A percentile compares a stretch with the other conserved stretches of the same genome.
Evolutionary conservation across 768 basidiomycete genomes (phyloP).

Genomic region (Mycena chlorophos): DNA sequence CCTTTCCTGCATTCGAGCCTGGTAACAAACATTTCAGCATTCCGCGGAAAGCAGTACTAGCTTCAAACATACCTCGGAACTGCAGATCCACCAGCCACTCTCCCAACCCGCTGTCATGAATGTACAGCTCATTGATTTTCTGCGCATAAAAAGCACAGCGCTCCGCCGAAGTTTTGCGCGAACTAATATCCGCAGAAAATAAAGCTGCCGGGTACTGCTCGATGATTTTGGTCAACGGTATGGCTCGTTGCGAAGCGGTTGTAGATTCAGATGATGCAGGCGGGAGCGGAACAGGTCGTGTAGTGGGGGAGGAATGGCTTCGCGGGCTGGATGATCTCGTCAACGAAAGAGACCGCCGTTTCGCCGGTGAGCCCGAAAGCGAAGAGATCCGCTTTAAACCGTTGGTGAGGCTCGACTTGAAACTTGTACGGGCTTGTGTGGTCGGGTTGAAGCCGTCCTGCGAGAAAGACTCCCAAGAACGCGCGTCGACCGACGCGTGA

Average conservation of each 20-base stretch:
- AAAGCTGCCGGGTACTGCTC: slow-evolving; percentile 61
- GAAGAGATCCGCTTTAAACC: slow-evolving; percentile 54
- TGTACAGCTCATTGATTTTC: slow-evolving; percentile 81
- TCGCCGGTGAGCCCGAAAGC: slow-evolving; percentile 64
- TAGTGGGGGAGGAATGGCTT: slow-evolving; percentile 27
- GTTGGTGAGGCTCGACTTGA: slow-evolving; percentile 47
- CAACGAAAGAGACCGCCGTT: slow-evolving; percentile 42
- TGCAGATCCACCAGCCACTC: slow-evolving; percentile 71
- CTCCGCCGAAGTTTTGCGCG: slow-evolving; percentile 58
- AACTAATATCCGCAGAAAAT: slow-evolving; percentile 64
- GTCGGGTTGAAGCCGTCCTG: slow-evolving; percentile 37
- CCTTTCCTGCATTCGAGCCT: slow-evolving; percentile 33
- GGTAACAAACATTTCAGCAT: slow-evolving; percentile 23
- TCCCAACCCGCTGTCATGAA: slow-evolving; percentile 71
- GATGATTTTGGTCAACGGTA: slow-evolving; percentile 32
- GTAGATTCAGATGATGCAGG: slow-evolving; percentile 20
- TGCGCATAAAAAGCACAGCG: slow-evolving; percentile 71
- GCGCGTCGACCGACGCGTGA: slow-evolving; percentile 17
- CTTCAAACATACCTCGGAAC: slow-evolving; percentile 52
- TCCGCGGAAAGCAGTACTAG: slow-evolving; percentile 12
- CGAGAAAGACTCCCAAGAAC: slow-evolving; percentile 24
- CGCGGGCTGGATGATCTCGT: slow-evolving; percentile 29
- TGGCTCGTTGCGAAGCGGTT: no score
- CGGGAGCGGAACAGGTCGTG: slow-evolving; percentile 40
- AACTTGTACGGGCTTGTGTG: slow-evolving; percentile 52